Percentiles rank a stretch among this genome's conserved stretches.
phyloP scores from a whole-genome alignment of 139 green algal genomes.

The Ettlia oleoabundans region DNA sequence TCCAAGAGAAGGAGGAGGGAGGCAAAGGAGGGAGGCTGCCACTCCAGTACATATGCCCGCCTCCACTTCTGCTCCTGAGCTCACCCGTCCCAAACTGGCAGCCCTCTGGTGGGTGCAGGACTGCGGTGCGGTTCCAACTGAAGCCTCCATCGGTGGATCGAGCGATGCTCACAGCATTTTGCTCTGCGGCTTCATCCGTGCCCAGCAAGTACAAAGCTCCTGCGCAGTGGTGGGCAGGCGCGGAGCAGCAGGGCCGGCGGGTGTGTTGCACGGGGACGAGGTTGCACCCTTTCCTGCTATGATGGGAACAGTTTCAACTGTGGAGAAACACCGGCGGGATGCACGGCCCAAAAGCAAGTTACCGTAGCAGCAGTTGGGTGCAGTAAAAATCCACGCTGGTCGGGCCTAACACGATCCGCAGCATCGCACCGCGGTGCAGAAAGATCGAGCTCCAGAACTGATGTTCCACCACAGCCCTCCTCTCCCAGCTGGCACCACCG shows the following conservation, averaged over 20 bases:
- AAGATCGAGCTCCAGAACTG: conserved; percentile 34
- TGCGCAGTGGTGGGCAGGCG: neutral
- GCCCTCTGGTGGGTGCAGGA: neutral
- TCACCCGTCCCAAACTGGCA: conserved; percentile 30
- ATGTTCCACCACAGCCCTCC: neutral
- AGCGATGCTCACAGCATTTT: neutral
- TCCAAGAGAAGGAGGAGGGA: no score
- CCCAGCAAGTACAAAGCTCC: conserved; percentile 20
- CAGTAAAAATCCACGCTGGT: neutral
- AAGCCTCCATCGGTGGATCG: neutral
- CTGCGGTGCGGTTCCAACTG: conserved; percentile 15
- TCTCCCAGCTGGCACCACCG: conserved; percentile 6
- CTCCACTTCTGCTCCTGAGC: neutral
- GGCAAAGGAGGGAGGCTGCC: no score
- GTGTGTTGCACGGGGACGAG: no score
- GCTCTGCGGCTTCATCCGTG: neutral
- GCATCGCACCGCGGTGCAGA: neutral
- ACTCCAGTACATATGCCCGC: neutral
- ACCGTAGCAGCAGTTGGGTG: no score
- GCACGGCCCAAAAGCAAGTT: no score
- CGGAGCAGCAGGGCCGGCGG: neutral
- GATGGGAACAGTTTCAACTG: neutral
- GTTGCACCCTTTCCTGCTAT: neutral
- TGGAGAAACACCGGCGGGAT: no score
- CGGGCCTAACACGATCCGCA: neutral